Evolutionary conservation across 352 stramenopile species (phyloP), one percentile per base, ranked within the genome.

Genomic region (Phytophthora citrophthora): DNA sequence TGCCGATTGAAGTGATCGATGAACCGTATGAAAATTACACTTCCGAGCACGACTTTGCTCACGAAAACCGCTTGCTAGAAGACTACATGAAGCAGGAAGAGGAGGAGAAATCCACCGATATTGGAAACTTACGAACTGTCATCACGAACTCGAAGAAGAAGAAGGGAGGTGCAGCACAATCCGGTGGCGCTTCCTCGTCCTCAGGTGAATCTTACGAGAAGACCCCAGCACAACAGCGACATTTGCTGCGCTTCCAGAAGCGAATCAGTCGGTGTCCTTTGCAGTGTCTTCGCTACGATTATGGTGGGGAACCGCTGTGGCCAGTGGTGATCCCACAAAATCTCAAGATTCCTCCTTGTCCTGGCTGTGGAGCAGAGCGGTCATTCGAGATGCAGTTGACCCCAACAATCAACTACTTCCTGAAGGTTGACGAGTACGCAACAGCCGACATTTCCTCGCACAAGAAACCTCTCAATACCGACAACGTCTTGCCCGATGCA

Each of bases 211-310:
- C 86, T 8, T 95, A 95, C 52, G 87, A 95, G 70, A 88, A 85
- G 50, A 94, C 87, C 15, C 87, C 87, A 1, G 81, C 83, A 6
- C 64, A 74, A 13, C 78, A 93, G 55, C 82, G 86, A 26, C 79
- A 93, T 66, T 80, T 95, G n/a, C 62, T 94, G 59, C 81, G 79
- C n/a, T 95, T 95, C 68, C 85, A 95, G 62, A 90, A 95, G 62
- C 87, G 87, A 27, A 91, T 95, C 45, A 90, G 58, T 47, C 83
- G 87, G 4, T 90, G 79, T 51, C 87, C 85, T 39, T 54, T 89
- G 11, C 87, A 95, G 60, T 91, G 85, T 34, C 76, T 95, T 57
- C 85, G 87, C 29, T 95, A 95, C 52, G 82, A 95, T 64, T 95
- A 95, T 46, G 87, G 81, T 10, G 87, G 87, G n/a, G 79, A 92